phyloP scores from a whole-genome alignment of 805 yeast genomes.

The Nakazawaea laoshanensis region DNA sequence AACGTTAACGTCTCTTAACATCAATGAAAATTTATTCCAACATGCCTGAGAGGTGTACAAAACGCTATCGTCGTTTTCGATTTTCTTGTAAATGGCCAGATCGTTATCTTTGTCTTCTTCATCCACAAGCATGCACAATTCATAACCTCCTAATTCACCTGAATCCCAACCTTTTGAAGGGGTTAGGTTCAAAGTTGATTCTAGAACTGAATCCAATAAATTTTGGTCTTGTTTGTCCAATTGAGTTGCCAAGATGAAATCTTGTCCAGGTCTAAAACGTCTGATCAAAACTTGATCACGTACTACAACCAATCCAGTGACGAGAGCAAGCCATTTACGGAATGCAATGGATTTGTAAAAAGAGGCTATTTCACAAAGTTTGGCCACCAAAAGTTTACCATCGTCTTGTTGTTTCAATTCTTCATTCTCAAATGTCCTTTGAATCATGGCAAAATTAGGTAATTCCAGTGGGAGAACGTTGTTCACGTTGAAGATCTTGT shows the following conservation, averaged over 20 bases:
- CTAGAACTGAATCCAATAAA: constrained; percentile 48
- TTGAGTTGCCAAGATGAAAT: constrained; percentile 81
- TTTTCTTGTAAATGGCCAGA: constrained; percentile 74
- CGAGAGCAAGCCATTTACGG: constrained; percentile 54
- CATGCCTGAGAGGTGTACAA: constrained; percentile 71
- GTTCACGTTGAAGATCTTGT: constrained; percentile 22
- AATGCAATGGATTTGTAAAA: constrained; percentile 57
- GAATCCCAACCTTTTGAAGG: constrained; percentile 79
- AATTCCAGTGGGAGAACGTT: constrained; percentile 31
- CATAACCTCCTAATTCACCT: constrained; percentile 94
- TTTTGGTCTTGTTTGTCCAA: constrained; percentile 25
- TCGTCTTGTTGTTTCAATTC: constrained; percentile 14
- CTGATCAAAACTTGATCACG: constrained; percentile 68
- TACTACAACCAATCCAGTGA: constrained; percentile 56
- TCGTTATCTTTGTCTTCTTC: constrained; percentile 51
- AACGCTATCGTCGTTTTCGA: constrained; percentile 66
- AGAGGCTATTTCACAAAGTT: constrained; percentile 43
- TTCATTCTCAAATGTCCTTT: constrained; percentile 11
- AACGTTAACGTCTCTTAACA: constrained; percentile 79
- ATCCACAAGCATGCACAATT: constrained; percentile 71
- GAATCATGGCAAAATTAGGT: constrained; percentile 42
- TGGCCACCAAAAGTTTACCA: constrained; percentile 20
- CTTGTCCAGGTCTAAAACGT: constrained; percentile 91
- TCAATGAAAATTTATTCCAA: constrained; percentile 74
- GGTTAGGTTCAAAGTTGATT: constrained; percentile 76